Percentiles rank a stretch among this genome's conserved stretches.
Conservation (phyloP, 768 basidiomycete species). For the Rhodosporidiobolus sp. region DNA sequence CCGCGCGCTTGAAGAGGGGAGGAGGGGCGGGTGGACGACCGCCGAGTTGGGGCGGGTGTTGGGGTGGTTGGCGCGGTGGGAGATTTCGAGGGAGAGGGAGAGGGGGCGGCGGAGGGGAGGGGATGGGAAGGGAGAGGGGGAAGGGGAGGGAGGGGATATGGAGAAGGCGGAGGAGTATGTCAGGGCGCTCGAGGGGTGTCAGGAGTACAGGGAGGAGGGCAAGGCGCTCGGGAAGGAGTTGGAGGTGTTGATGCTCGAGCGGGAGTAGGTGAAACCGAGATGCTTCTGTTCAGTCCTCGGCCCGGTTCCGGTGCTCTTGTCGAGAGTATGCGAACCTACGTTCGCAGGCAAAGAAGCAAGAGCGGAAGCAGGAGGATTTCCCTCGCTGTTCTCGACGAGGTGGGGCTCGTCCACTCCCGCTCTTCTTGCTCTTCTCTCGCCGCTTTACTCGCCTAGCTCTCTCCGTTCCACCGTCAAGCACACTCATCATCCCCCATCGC, state of each 20-base stretch:
- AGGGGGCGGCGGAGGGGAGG: not conserved
- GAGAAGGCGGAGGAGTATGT: constrained; percentile 29
- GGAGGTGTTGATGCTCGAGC: constrained; percentile 22
- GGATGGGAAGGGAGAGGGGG: not conserved
- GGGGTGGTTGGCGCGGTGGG: constrained; percentile 33
- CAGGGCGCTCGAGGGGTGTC: constrained; percentile 7
- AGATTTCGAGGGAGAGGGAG: constrained; percentile 20
- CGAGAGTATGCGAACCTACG: no score
- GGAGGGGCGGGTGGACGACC: constrained; percentile 1
- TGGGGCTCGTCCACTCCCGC: not conserved
- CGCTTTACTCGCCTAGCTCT: not conserved
- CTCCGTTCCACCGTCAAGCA: no score
- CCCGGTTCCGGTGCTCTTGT: no score
- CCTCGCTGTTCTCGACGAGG: not conserved
- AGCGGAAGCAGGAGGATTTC: no score
- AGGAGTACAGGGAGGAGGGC: constrained; percentile 38
- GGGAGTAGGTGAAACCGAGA: no score
- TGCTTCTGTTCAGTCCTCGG: no score
- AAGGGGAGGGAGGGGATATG: constrained; percentile 15
- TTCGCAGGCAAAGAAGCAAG: no score
- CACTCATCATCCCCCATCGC: not conserved
- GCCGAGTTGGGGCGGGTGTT: constrained; percentile 23
- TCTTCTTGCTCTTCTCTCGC: no score
- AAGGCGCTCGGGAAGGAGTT: constrained; percentile 33
- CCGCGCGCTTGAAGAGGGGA: constrained; percentile 53